A percentile compares a stretch with the other conserved stretches of the same genome.
These are phyloP conservation scores for Penicillium verhagenii DNA, from an alignment of 495 filamentous ascomycete species.

Conservation along the genomic window DNA sequence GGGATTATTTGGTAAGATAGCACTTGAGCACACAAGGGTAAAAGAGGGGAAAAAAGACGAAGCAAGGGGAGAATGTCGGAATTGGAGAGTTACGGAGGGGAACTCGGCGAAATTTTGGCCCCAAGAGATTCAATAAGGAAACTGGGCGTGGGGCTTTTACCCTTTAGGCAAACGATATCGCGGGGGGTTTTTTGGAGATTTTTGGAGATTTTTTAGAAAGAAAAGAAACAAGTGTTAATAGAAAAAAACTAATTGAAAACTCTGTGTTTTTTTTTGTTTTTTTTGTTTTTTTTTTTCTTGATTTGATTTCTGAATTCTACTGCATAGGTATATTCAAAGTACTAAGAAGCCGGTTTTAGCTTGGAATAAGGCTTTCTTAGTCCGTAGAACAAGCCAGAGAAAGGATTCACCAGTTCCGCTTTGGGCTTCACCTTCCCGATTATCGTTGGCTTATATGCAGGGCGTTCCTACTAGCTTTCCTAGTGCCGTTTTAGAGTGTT, in stretches of 20 bases:
- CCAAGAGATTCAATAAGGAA: background rate
- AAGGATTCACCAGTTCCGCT: background rate
- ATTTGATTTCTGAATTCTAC: too few species aligned
- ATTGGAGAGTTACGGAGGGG: background rate
- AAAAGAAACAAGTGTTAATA: too few species aligned
- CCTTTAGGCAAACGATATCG: background rate
- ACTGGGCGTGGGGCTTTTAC: slow-evolving; percentile 17
- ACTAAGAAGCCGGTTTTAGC: background rate
- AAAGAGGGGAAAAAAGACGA: too few species aligned
- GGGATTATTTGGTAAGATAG: too few species aligned
- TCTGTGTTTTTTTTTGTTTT: too few species aligned
- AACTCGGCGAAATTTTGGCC: slow-evolving; percentile 14
- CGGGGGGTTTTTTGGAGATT: background rate
- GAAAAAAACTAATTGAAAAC: too few species aligned
- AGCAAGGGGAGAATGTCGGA: background rate
- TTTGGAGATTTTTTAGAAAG: too few species aligned
- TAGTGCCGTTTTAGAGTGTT: background rate
- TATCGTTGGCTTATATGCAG: background rate
- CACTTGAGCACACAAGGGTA: too few species aligned
- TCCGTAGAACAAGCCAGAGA: too few species aligned
- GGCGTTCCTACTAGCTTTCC: background rate
- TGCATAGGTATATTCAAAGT: too few species aligned
- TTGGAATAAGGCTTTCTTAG: slow-evolving; percentile 1
- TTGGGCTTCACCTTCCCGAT: background rate
- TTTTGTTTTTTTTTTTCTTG: too few species aligned